A percentile compares a stretch with the other conserved stretches of the same genome.
phyloP scores from a whole-genome alignment of 2,329 filamentous ascomycete species.

The Orbilia blumenaviensis region DNA sequence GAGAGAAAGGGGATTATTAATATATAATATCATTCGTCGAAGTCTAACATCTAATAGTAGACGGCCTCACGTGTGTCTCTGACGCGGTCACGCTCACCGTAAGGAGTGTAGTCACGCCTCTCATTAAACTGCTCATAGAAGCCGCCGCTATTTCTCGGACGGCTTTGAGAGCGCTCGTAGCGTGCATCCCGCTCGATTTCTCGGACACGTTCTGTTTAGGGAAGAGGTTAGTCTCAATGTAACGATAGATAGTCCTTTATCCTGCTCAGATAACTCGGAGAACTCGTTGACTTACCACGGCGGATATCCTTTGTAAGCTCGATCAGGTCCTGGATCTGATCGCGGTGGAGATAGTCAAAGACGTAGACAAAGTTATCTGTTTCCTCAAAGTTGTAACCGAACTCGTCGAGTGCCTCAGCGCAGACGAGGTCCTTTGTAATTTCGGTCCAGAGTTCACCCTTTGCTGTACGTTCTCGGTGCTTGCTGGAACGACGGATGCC shows the following conservation, averaged over 20 bases:
- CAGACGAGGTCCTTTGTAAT: constrained; percentile 92
- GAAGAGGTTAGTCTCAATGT: constrained; percentile 29
- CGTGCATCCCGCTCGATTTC: constrained; percentile 45
- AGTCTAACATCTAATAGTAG: constrained; percentile 39
- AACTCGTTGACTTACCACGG: constrained; percentile 61
- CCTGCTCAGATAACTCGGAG: constrained; percentile 23
- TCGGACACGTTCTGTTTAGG: constrained; percentile 44
- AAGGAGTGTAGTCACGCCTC: constrained; percentile 52
- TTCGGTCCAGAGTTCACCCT: constrained; percentile 85
- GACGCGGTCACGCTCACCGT: constrained; percentile 50
- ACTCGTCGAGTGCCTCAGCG: constrained; percentile 82
- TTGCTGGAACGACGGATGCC: constrained; percentile 47
- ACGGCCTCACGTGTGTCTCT: constrained; percentile 51
- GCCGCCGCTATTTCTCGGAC: constrained; percentile 41
- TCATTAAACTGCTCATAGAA: constrained; percentile 46
- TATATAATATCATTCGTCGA: constrained; percentile 25
- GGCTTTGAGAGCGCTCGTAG: constrained; percentile 47
- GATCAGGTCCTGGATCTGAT: constrained; percentile 85
- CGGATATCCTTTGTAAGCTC: constrained; percentile 84
- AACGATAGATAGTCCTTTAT: constrained; percentile 20
- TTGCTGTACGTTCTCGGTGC: constrained; percentile 36
- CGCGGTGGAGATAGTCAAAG: constrained; percentile 84
- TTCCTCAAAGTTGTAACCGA: constrained; percentile 90
- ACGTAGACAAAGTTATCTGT: constrained; percentile 90
- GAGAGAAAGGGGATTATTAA: constrained; percentile 10